Conservation (phyloP, 495 filamentous ascomycete genomes). For the Trichoderma reesei region DNA sequence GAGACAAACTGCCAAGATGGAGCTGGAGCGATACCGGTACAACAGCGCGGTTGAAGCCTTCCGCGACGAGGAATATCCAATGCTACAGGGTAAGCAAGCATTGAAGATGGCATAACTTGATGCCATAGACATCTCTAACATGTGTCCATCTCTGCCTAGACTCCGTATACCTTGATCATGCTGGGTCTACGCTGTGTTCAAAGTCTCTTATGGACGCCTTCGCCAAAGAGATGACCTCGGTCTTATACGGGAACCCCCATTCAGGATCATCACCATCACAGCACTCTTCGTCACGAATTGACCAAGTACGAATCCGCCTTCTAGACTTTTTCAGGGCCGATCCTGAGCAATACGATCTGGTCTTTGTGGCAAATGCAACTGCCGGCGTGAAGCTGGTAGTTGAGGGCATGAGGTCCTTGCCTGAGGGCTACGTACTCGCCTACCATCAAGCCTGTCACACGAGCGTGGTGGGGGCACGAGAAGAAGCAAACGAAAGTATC, state of each 20-base stretch:
- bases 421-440: slow-evolving; percentile 64
- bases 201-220: slow-evolving; percentile 76
- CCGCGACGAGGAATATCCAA: slow-evolving; percentile 67
- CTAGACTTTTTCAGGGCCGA: slow-evolving; percentile 78
- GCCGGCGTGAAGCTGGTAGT: slow-evolving; percentile 80
- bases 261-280: slow-evolving; percentile 78
- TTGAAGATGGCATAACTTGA: not conserved
- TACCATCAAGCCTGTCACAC: slow-evolving; percentile 85
- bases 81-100: slow-evolving; percentile 56
- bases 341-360: slow-evolving; percentile 72
- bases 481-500: slow-evolving; percentile 49
- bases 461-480: slow-evolving; percentile 74
- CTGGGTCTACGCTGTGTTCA: slow-evolving; percentile 72
- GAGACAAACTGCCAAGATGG: not conserved
- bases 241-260: slow-evolving; percentile 86
- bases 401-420: slow-evolving; percentile 57
- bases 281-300: slow-evolving; percentile 59
- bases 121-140: slow-evolving; percentile 6
- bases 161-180: slow-evolving; percentile 84
- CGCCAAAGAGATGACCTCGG: slow-evolving; percentile 61
- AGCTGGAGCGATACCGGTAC: slow-evolving; percentile 32
- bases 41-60: slow-evolving; percentile 57
- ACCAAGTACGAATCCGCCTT: slow-evolving; percentile 62
- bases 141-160: slow-evolving; percentile 36
- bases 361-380: slow-evolving; percentile 89